A percentile compares a stretch with the other conserved stretches of the same genome.
Evolutionary conservation across 441 rosid species (phyloP).

Genomic region (Gossypium schwendimanii): DNA sequence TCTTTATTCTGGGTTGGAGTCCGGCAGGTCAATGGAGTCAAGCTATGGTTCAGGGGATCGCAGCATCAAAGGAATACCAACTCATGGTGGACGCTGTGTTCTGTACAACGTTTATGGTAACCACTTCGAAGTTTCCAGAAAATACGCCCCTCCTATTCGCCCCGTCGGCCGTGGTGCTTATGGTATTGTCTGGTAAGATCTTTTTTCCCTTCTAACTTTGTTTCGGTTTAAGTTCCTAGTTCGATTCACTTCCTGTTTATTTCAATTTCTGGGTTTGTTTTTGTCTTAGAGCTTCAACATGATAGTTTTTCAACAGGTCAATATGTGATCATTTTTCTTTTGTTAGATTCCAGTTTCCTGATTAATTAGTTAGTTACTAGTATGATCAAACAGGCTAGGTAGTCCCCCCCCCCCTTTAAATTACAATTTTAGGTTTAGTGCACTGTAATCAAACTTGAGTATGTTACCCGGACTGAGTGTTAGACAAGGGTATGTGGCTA

Average conservation of each 20-base stretch:
- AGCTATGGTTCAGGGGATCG: constrained; percentile 45
- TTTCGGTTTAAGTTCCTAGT: background rate
- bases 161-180: constrained; percentile 73
- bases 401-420: background rate
- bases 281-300: background rate
- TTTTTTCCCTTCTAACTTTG: background rate
- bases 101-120: constrained; percentile 71
- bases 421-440: background rate
- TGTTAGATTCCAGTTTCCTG: background rate
- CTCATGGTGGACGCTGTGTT: constrained; percentile 59
- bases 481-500: background rate
- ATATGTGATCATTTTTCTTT: background rate
- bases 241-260: background rate
- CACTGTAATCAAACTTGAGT: background rate
- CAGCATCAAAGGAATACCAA: constrained; percentile 34
- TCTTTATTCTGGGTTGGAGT: background rate
- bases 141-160: constrained; percentile 70
- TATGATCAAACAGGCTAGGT: background rate
- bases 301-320: background rate
- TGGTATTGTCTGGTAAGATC: constrained; percentile 66
- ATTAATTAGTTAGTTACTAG: background rate
- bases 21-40: constrained; percentile 39
- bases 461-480: background rate
- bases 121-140: constrained; percentile 57
- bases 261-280: background rate